Evolutionary conservation across 2,329 filamentous ascomycete species (phyloP).

Genomic region (Leptodontidium sp.): DNA sequence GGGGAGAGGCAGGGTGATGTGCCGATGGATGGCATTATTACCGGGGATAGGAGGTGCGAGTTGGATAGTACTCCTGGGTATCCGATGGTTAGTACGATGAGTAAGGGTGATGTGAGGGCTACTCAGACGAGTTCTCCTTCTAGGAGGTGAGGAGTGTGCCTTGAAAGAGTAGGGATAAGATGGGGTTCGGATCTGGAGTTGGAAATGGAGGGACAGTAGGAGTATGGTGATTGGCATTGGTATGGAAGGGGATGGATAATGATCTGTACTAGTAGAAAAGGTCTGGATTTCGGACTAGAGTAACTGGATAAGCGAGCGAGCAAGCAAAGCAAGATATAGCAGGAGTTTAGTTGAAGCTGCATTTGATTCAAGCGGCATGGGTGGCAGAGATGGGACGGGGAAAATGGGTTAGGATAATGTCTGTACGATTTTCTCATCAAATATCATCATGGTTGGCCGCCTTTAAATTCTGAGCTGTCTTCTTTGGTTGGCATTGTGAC

Average conservation of each 20-base stretch:
- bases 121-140: slow-evolving; percentile 7
- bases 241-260: slow-evolving; percentile 3
- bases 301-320: background rate
- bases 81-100: slow-evolving; percentile 2
- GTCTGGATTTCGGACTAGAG: background rate
- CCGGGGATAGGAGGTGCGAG: slow-evolving; percentile 28
- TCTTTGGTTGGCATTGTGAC: no score
- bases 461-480: background rate
- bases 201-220: background rate
- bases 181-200: background rate
- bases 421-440: slow-evolving; percentile 7
- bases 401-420: slow-evolving; percentile 12
- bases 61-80: slow-evolving; percentile 1
- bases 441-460: background rate
- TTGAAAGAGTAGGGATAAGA: background rate
- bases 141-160: background rate
- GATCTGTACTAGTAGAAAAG: slow-evolving; percentile 9
- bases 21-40: slow-evolving; percentile 22
- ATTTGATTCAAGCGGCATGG: background rate
- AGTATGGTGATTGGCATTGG: background rate
- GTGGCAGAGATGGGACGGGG: background rate
- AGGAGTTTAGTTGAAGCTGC: background rate
- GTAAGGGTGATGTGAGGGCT: background rate
- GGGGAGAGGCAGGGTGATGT: background rate
- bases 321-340: background rate